A percentile compares a stretch with the other conserved stretches of the same genome.
Conservation (phyloP, 2,329 filamentous ascomycete species). For the Pleurostoma richardsiae region DNA sequence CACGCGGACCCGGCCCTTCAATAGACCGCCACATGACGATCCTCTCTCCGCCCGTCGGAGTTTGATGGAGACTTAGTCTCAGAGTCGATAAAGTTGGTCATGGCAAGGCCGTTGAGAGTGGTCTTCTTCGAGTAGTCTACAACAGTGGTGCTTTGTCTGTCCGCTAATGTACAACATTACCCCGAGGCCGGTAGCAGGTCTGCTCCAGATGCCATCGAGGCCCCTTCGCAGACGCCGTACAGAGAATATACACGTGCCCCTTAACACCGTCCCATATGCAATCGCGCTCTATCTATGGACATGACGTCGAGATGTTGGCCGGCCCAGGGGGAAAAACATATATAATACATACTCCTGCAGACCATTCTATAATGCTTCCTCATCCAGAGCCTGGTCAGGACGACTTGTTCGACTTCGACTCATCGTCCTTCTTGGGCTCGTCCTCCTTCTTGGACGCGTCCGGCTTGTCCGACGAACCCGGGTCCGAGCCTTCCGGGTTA, state of each 20-base stretch:
- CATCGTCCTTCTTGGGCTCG: constrained; percentile 11
- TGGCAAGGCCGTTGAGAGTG: constrained; percentile 4
- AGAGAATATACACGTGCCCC: background rate
- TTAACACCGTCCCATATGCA: constrained; percentile 6
- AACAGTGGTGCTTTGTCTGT: no score
- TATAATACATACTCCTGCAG: constrained; percentile 1
- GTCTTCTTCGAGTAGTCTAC: constrained; percentile 1
- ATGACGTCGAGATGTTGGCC: no score
- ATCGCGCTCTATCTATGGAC: constrained; percentile 4
- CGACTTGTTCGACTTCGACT: background rate
- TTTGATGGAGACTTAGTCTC: no score
- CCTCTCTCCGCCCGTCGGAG: no score
- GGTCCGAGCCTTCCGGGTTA: constrained; percentile 19
- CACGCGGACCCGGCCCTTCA: no score
- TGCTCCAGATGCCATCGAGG: no score
- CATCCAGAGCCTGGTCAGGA: background rate
- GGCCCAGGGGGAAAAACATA: background rate
- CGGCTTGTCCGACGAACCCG: constrained; percentile 2
- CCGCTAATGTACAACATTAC: no score
- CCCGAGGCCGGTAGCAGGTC: no score
- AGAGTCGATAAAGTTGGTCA: background rate
- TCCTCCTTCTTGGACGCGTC: constrained; percentile 11
- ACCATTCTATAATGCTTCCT: background rate
- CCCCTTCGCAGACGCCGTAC: background rate
- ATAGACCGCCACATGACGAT: no score